Conservation (phyloP, 1,284 basidiomycete species). For the Earliella scabrosa region DNA sequence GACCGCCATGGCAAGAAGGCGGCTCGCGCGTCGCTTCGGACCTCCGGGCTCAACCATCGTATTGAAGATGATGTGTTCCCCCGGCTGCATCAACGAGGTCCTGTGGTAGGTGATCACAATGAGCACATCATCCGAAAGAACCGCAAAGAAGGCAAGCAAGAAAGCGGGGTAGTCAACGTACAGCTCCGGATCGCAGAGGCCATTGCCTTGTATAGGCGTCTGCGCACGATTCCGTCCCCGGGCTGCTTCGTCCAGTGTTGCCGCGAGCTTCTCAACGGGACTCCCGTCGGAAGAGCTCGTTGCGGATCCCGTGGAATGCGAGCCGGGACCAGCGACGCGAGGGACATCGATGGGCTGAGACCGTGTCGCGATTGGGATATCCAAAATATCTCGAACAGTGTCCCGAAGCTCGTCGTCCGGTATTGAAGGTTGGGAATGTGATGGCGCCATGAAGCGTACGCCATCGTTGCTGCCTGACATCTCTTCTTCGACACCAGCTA, state of each 20-base stretch:
- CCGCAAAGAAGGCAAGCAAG: not conserved
- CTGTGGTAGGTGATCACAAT: slow-evolving; percentile 32
- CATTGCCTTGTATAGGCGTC: slow-evolving; percentile 62
- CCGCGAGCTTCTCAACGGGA: slow-evolving; percentile 43
- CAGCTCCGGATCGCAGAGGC: slow-evolving; percentile 47
- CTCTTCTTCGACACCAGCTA: slow-evolving; percentile 21
- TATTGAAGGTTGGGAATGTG: slow-evolving; percentile 19
- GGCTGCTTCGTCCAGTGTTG: slow-evolving; percentile 38
- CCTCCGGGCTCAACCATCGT: slow-evolving; percentile 58
- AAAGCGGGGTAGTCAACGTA: slow-evolving; percentile 31
- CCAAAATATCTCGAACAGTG: slow-evolving; percentile 28
- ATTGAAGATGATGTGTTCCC: slow-evolving; percentile 54
- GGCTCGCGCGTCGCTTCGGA: slow-evolving; percentile 62
- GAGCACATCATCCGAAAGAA: not conserved
- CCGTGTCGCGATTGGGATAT: slow-evolving; percentile 40
- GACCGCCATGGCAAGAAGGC: slow-evolving; percentile 56
- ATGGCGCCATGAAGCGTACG: slow-evolving; percentile 27
- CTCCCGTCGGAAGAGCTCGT: slow-evolving; percentile 58
- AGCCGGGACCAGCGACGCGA: slow-evolving; percentile 30
- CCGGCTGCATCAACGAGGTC: slow-evolving; percentile 44
- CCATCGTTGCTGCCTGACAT: slow-evolving; percentile 13
- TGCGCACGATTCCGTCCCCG: slow-evolving; percentile 58
- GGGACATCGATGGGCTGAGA: slow-evolving; percentile 38
- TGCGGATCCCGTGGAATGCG: slow-evolving; percentile 39
- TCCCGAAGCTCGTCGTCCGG: slow-evolving; percentile 33